A percentile compares a stretch with the other conserved stretches of the same genome.
Evolutionary conservation across 495 filamentous ascomycete genomes (phyloP).

Genomic region (Penicillium macrosclerotiorum): DNA sequence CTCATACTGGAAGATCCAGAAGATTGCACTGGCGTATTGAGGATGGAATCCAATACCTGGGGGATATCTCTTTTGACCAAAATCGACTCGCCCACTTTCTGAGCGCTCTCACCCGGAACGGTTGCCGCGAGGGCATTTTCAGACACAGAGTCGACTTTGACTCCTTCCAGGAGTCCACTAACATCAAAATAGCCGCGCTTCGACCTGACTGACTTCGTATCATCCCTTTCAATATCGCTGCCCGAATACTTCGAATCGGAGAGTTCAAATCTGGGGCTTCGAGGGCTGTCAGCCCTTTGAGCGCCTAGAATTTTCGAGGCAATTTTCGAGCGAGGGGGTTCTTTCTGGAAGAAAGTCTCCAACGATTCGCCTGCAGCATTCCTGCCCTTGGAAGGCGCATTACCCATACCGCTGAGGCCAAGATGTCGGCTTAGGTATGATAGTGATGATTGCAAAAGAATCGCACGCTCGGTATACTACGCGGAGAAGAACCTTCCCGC

Average conservation of each 20-base stretch:
- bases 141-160: conserved; percentile 94
- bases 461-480: no score
- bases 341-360: conserved; percentile 56
- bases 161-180: conserved; percentile 73
- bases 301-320: conserved; percentile 70
- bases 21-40: conserved; percentile 41
- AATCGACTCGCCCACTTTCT: conserved; percentile 56
- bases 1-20: conserved; percentile 49
- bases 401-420: conserved; percentile 70
- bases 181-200: conserved; percentile 76
- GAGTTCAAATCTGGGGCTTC: conserved; percentile 64
- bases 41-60: conserved; percentile 47
- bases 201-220: conserved; percentile 72
- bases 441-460: background rate
- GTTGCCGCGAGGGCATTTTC: conserved; percentile 77
- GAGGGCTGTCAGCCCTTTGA: conserved; percentile 68
- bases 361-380: conserved; percentile 56
- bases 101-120: conserved; percentile 43
- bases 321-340: conserved; percentile 81
- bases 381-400: conserved; percentile 80
- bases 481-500: no score
- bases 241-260: conserved; percentile 51
- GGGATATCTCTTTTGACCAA: conserved; percentile 76
- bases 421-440: conserved; percentile 38
- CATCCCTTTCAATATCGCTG: conserved; percentile 61